Evolutionary conservation across 139 green algal genomes (phyloP), one percentile per base, ranked within the genome.

Genomic region (Chlamydomonas sphaeroides): DNA sequence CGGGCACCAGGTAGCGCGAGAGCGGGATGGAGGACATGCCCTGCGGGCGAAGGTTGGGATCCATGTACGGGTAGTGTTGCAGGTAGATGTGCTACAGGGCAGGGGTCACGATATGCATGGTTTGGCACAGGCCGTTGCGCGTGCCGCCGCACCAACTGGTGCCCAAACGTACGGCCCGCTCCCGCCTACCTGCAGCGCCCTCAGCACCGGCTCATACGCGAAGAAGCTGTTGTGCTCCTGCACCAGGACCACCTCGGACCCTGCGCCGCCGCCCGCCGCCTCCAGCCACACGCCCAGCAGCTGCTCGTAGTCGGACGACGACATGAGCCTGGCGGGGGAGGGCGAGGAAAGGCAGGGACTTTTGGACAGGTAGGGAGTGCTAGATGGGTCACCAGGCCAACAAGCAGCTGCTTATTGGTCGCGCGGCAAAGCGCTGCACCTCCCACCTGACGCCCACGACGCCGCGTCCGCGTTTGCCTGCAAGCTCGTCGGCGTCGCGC

Each of bases 201-300:
- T 89, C 23, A 97, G 90, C 32, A 96, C 85, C 0, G 91, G 93
- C 62, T 93, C 88, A 71, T 94, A 95, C 0, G 93, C 90, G 84
- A 97, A 97, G 85, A 94, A 97, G 82, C 69, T 88, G 59, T 85
- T 87, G 49, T 76, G 78, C 36, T 87, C 87, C 77, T 88, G 87
- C 36, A 88, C 42, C 65, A 85, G 36, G 26, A 62, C 71, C 36
- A 84, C 42, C 45, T 83, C 76, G 48, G 20, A 20, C 36, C 42
- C 42, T 36, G 62, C 36, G 41, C 14, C 25, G 35, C 30, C 51
- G 56, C 48, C 56, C 25, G 53, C 72, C 56, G 42, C 30, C 7
- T 73, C 67, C 76, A 75, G 77, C 75, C 35, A 41, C 1, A 59
- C 42, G 66, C 48, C 53, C 45, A 86, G 53, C 36, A 87, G 36